These are phyloP conservation scores for Athelia sp. DNA, from an alignment of 1,284 basidiomycete species.

Conservation along the genomic window DNA sequence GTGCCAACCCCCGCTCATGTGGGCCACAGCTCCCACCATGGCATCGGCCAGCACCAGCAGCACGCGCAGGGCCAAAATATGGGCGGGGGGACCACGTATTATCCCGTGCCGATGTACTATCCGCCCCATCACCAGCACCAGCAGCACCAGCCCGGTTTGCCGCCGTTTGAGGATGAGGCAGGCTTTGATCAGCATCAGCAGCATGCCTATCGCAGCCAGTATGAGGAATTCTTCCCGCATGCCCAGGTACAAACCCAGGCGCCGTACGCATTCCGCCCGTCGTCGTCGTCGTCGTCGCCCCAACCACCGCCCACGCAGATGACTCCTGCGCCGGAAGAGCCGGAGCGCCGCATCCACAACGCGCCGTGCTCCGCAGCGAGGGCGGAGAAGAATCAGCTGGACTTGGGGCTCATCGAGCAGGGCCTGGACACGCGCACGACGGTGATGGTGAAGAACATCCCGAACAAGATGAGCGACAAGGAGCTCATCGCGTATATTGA, in stretches of 20 bases:
- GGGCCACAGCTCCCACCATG: too few species aligned
- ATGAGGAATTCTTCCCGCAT: too few species aligned
- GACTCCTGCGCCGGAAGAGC: slow-evolving; percentile 2
- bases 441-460: slow-evolving; percentile 86
- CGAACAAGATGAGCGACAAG: slow-evolving; percentile 81
- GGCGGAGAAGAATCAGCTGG: slow-evolving; percentile 62
- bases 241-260: too few species aligned
- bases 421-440: slow-evolving; percentile 80
- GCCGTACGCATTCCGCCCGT: too few species aligned
- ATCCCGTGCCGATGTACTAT: not conserved
- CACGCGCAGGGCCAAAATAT: too few species aligned
- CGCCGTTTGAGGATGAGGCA: too few species aligned
- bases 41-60: too few species aligned
- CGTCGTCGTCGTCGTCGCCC: slow-evolving; percentile 11
- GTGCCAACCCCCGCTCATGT: too few species aligned
- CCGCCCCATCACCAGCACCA: not conserved
- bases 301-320: slow-evolving; percentile 4
- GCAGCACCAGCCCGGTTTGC: too few species aligned
- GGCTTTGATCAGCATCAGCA: too few species aligned
- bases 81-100: too few species aligned
- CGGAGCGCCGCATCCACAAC: slow-evolving; percentile 17
- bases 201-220: too few species aligned
- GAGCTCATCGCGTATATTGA: slow-evolving; percentile 69
- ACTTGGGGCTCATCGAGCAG: slow-evolving; percentile 64
- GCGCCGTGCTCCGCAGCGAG: not conserved